Conservation (phyloP, 331 rosid genomes). For the Rhamnella rubrinervis region DNA sequence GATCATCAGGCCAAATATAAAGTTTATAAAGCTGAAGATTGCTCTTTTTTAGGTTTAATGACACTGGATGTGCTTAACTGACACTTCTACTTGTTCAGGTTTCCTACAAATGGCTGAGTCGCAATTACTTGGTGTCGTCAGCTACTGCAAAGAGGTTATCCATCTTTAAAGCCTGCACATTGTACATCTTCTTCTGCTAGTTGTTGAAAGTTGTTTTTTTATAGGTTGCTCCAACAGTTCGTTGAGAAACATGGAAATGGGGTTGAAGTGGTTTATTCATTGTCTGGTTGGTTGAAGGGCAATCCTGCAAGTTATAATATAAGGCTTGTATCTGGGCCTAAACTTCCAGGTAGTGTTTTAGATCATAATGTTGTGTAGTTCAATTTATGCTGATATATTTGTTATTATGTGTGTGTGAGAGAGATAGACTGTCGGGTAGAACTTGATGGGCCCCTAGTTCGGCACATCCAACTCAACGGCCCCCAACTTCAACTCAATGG, state of each 20-base stretch:
- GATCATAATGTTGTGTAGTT: no score
- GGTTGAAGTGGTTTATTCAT: constrained; percentile 73
- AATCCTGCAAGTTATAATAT: constrained; percentile 56
- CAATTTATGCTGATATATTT: no score
- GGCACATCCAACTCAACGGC: no score
- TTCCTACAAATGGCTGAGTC: constrained; percentile 97
- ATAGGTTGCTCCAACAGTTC: constrained; percentile 85
- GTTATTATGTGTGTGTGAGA: no score
- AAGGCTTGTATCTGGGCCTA: constrained; percentile 69
- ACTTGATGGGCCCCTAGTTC: no score
- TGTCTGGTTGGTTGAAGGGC: constrained; percentile 88
- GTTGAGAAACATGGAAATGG: constrained; percentile 63
- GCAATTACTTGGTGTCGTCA: constrained; percentile 81
- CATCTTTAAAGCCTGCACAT: constrained; percentile 4
- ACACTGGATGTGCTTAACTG: neutral
- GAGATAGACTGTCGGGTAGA: no score
- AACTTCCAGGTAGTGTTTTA: constrained; percentile 61
- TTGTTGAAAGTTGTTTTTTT: constrained; percentile 24
- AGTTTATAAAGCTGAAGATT: no score
- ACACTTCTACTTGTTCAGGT: constrained; percentile 36
- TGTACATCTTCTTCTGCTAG: neutral
- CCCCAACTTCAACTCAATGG: no score
- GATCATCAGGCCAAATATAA: neutral
- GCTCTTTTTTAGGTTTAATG: no score
- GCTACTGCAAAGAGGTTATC: constrained; percentile 75